phyloP scores from a whole-genome alignment of 805 yeast species.

The Ogataea minuta region DNA sequence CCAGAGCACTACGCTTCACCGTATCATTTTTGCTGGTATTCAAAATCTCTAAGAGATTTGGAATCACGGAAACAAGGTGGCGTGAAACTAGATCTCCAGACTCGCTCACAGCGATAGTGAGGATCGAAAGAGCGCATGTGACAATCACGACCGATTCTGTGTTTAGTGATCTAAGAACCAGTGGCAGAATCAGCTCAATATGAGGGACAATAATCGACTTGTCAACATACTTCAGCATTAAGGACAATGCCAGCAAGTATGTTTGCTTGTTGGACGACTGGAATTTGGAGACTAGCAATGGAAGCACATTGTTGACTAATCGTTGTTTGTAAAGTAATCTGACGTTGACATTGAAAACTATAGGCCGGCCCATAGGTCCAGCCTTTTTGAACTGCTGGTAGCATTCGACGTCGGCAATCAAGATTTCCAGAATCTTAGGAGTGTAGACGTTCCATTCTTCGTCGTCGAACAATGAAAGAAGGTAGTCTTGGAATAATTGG shows the following conservation, averaged over 20 bases:
- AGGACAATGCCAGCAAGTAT: conserved; percentile 64
- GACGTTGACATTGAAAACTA: conserved; percentile 54
- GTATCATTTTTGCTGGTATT: conserved; percentile 30
- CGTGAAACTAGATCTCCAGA: conserved; percentile 49
- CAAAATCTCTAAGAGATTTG: conserved; percentile 45
- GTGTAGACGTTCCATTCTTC: conserved; percentile 35
- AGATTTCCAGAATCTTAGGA: conserved; percentile 59
- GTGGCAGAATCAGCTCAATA: conserved; percentile 62
- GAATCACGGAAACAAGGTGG: conserved; percentile 57
- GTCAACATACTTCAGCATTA: conserved; percentile 64
- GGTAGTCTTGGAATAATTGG: conserved; percentile 32
- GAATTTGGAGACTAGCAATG: conserved; percentile 50
- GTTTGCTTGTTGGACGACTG: conserved; percentile 36
- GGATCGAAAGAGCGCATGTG: conserved; percentile 26
- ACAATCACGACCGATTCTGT: conserved; percentile 21
- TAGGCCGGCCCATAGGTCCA: conserved; percentile 24
- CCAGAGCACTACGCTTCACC: conserved; percentile 56
- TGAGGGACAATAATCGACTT: conserved; percentile 62
- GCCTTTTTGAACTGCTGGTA: conserved; percentile 44
- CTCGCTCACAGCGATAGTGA: conserved; percentile 45
- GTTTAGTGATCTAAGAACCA: conserved; percentile 60
- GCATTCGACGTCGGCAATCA: conserved; percentile 65
- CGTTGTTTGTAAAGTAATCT: conserved; percentile 78
- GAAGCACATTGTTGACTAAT: conserved; percentile 61
- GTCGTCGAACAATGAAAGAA: conserved; percentile 38